Evolutionary conservation across 2,329 filamentous ascomycete species (phyloP).

Genomic region (Pseudogymnoascus sp.): DNA sequence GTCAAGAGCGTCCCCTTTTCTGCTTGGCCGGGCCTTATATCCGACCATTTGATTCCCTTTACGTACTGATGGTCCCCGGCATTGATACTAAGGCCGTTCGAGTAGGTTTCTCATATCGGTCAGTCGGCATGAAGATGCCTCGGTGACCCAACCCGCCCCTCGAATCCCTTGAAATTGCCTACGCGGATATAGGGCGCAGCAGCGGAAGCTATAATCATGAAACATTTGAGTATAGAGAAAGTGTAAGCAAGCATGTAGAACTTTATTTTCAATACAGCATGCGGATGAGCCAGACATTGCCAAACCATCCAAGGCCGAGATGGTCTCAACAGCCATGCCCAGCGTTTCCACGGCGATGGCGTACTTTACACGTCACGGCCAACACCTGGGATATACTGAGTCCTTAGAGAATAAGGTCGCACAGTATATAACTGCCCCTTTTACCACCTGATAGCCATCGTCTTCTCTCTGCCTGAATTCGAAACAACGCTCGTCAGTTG

Average conservation of each 20-base stretch:
- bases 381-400: no score
- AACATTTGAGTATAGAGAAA: neutral
- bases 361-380: neutral
- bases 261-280: neutral
- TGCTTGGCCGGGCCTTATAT: neutral
- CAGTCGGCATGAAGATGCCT: neutral
- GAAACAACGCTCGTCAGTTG: neutral
- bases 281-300: neutral
- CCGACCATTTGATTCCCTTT: neutral
- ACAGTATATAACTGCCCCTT: neutral
- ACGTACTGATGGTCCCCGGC: neutral
- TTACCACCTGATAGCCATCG: neutral
- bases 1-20: neutral
- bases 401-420: neutral
- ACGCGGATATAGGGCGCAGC: neutral
- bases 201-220: neutral
- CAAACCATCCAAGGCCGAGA: neutral
- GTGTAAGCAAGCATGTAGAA: neutral
- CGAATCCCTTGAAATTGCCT: neutral
- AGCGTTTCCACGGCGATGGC: neutral
- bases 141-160: neutral
- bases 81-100: neutral
- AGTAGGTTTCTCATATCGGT: neutral
- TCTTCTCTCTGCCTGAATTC: neutral
- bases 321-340: neutral